Evolutionary conservation across 208 protist species (phyloP).

Genomic region (Trypanosoma caninum): DNA sequence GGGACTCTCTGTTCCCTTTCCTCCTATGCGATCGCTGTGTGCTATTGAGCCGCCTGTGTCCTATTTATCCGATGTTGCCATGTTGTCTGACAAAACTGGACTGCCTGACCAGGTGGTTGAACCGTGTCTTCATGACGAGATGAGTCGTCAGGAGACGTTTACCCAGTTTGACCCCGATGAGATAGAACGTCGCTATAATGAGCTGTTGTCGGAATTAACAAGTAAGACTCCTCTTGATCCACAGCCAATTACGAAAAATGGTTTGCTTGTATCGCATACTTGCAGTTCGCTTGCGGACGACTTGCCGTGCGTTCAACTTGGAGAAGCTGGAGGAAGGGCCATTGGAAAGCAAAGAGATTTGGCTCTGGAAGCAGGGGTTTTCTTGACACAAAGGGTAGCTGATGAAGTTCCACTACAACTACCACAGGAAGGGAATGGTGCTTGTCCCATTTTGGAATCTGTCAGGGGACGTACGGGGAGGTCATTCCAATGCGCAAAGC

Average conservation of each 20-base stretch:
- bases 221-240: constrained; percentile 10
- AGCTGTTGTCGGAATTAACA: constrained; percentile 21
- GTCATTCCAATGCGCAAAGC: too few species aligned
- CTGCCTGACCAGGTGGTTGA: constrained; percentile 14
- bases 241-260: neutral
- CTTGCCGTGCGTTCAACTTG: neutral
- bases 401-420: too few species aligned
- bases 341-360: too few species aligned
- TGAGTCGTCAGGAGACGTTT: constrained; percentile 3
- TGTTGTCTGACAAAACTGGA: constrained; percentile 2
- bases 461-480: too few species aligned
- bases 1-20: constrained; percentile 11
- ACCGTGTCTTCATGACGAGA: constrained; percentile 1
- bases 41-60: constrained; percentile 5
- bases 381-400: too few species aligned
- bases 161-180: constrained; percentile 24
- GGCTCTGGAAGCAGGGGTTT: too few species aligned
- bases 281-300: neutral
- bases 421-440: too few species aligned
- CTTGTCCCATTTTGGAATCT: too few species aligned
- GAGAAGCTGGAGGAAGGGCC: too few species aligned
- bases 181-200: constrained; percentile 24
- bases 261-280: neutral
- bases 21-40: constrained; percentile 16
- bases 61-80: neutral